Base-by-base conservation (phyloP, 164 flowering plant species). In the Santalum album region DNA sequence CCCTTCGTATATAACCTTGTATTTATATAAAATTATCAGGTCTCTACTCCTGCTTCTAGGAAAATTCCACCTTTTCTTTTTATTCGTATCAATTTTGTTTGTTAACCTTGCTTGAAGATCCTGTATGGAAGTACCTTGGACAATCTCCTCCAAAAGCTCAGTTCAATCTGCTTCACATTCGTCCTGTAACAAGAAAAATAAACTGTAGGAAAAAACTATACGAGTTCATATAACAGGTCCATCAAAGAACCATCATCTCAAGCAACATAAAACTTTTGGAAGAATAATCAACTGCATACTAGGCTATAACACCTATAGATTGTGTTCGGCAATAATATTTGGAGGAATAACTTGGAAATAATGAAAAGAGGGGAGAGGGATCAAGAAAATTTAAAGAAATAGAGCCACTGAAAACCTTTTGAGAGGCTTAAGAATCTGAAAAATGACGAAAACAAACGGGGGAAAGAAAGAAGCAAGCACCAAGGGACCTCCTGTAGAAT, bases 131-230 rank as follows among this genome's bases (percentile, higher is more conserved):
- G 72, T 51, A 35, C 98, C 98, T 64, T 75, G 75, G 55, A 81
- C 75, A 43, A 83, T 45, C 78, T 86, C 90, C 66, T 86, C 80
- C 75, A 77, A 23, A 50, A 92, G 77, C 71, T 92, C 96, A 48
- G 62, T 34, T 20, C 96, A 83, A 56, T 95, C 98, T 49, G 95
- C 98, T 78, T 92, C 96, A 75, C 79, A 92, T 63, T 92, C 98
- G 65, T 50, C 86, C 98, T 90, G 55, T 25, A 42, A 51, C 25
- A 18, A 25, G 16, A n/a, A 53, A 49, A 45, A 5, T 18, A 42
- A 17, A 17, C 5, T 42, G 4, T 42, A 18, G 10, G 45, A 42
- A 42, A 42, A 17, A 18, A 42, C 17, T 1, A 6, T 17, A 42
- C 21, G 4, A 42, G 21, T 18, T 42, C 21, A 42, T 0, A 10